Base-by-base conservation (phyloP, 371 early-diverging fungal genomes). In the Gilbertella persicaria region DNA sequence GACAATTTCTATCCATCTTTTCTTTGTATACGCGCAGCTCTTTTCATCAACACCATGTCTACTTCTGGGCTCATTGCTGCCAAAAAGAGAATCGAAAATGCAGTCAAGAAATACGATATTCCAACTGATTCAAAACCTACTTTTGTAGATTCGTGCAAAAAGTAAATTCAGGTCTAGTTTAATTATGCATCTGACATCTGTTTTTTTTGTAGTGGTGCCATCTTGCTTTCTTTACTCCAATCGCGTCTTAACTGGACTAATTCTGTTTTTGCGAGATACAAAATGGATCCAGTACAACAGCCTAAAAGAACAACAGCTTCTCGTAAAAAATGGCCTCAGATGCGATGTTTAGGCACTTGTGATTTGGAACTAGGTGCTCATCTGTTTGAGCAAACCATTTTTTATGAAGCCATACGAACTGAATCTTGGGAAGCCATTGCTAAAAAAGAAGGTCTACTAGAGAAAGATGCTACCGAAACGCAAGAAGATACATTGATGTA, bases 231-330 rank as follows among this genome's bases (percentile, higher is more conserved):
- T 2, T 43, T 79, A 28, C 45, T 75, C 5, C 73, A 79, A 40
- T 79, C 79, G 10, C 67, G 79, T 16, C 46, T 75, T 4, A 67
- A 73, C 23, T 79, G 75, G 75, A 37, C 60, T n/a, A 63, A 41
- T 14, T 63, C 63, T 10, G 46, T 69, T 2, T 73, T 79, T 50
- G 39, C 53, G 20, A 71, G 66, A 50, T 79, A 73, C 48, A 65
- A 63, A 26, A 55, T 56, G 16, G 79, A 79, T 45, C 25, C 59
- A n/a, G 16, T 50, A 5, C 62, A 68, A 17, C 78, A 74, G 33
- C 73, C 75, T 2, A 62, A 64, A 53, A 60, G 75, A 45, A 58
- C 55, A 13, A 58, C 36, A 9, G 53, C 42, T 28, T 56, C 64
- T 20, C 68, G 75, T 26, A 64, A 57, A 42, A 71, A 73, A 40